phyloP scores from a whole-genome alignment of 1,139 yeast species.

The Kluyveromyces sp. region DNA sequence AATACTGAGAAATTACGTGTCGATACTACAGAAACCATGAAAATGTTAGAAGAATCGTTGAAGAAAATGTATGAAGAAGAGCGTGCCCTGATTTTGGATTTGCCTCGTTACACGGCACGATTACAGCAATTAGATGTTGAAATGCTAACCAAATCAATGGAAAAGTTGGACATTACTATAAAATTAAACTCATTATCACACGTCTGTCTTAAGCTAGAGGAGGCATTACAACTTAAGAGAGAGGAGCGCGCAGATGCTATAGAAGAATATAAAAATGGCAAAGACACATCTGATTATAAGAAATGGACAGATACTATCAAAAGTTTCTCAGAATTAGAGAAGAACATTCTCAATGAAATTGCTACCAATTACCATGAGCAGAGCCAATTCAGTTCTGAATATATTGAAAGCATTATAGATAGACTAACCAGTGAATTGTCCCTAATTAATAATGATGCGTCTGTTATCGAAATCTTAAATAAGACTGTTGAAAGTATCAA shows the following conservation, averaged over 20 bases:
- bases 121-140: slow-evolving; percentile 1
- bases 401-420: slow-evolving; percentile 30
- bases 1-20: background rate
- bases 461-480: slow-evolving; percentile 35
- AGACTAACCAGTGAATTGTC: slow-evolving; percentile 34
- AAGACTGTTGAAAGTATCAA: slow-evolving; percentile 27
- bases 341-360: slow-evolving; percentile 36
- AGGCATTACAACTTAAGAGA: slow-evolving; percentile 37
- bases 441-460: slow-evolving; percentile 32
- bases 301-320: slow-evolving; percentile 37
- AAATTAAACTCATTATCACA: slow-evolving; percentile 5
- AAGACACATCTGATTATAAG: slow-evolving; percentile 39
- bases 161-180: background rate
- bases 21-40: background rate
- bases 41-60: background rate
- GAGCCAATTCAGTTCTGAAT: slow-evolving; percentile 37
- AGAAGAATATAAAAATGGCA: slow-evolving; percentile 35
- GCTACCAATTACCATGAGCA: slow-evolving; percentile 40
- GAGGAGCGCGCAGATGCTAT: slow-evolving; percentile 9
- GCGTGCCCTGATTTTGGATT: background rate
- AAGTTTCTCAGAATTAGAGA: slow-evolving; percentile 38
- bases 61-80: background rate
- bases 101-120: background rate
- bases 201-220: slow-evolving; percentile 8
- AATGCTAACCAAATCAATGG: slow-evolving; percentile 3